Evolutionary conservation across 768 basidiomycete species (phyloP).

Genomic region (Lactifluus piperatus): DNA sequence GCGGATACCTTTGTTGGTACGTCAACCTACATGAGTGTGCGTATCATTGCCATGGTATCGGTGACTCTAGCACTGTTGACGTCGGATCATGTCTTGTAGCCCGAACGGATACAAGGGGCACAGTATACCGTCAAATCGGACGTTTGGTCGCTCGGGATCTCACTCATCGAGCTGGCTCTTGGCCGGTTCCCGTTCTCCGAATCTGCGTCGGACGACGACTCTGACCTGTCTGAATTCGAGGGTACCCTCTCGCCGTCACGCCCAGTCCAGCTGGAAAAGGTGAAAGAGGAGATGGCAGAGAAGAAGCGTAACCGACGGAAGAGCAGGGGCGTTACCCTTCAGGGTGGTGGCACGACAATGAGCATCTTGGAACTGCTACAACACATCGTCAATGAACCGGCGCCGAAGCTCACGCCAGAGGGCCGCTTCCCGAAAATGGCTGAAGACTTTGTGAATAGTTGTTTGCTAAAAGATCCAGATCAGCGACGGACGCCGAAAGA

Average conservation of each 20-base stretch:
- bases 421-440: conserved; percentile 66
- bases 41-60: conserved; percentile 26
- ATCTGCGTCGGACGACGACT: conserved; percentile 58
- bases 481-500: conserved; percentile 81
- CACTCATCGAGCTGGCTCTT: conserved; percentile 91
- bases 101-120: conserved; percentile 97
- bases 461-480: conserved; percentile 85
- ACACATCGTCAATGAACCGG: conserved; percentile 98
- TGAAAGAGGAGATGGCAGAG: conserved; percentile 34
- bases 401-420: conserved; percentile 73
- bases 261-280: conserved; percentile 40
- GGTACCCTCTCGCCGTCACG: conserved; percentile 68
- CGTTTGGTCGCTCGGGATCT: conserved; percentile 97
- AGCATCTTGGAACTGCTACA: conserved; percentile 93
- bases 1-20: conserved; percentile 99
- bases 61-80: conserved; percentile 14
- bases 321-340: conserved; percentile 86
- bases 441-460: conserved; percentile 82
- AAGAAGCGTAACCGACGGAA: conserved; percentile 75
- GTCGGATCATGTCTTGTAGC: conserved; percentile 41
- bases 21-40: conserved; percentile 98
- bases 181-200: conserved; percentile 97
- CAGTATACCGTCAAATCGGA: conserved; percentile 99
- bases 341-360: conserved; percentile 97
- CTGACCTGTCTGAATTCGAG: conserved; percentile 70